phyloP scores from a whole-genome alignment of 2,329 filamentous ascomycete genomes.

The Penicillium sp. region DNA sequence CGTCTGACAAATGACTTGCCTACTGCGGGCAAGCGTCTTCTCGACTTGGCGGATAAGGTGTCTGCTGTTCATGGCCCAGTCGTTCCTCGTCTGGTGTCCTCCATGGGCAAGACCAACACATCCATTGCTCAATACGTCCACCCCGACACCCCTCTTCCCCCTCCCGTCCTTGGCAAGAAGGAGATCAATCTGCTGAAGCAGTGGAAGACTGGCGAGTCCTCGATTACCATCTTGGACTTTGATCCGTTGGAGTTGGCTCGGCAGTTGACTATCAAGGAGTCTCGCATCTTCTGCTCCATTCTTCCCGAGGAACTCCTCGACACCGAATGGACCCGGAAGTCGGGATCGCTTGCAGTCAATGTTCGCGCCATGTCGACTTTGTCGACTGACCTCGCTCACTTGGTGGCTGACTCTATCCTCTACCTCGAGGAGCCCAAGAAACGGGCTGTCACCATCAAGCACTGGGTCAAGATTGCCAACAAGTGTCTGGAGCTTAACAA shows the following conservation, averaged over 20 bases:
- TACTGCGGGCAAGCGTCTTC: conserved; percentile 74
- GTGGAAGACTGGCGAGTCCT: conserved; percentile 71
- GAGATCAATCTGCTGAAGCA: conserved; percentile 70
- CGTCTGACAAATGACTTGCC: conserved; percentile 70
- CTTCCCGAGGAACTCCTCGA: conserved; percentile 87
- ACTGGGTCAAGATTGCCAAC: conserved; percentile 94
- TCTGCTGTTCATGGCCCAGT: conserved; percentile 70
- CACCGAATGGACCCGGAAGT: conserved; percentile 91
- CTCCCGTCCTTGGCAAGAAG: conserved; percentile 70
- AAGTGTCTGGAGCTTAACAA: conserved; percentile 89
- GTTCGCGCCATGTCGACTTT: conserved; percentile 92
- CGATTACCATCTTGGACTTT: conserved; percentile 80
- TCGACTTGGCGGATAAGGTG: conserved; percentile 78
- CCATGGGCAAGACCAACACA: conserved; percentile 83
- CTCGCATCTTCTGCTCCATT: conserved; percentile 86
- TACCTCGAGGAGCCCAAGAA: conserved; percentile 89
- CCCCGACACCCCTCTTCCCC: conserved; percentile 69
- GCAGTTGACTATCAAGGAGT: conserved; percentile 90
- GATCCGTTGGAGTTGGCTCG: conserved; percentile 88
- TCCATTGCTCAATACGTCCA: conserved; percentile 70
- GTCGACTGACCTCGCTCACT: conserved; percentile 86
- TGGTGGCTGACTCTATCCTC: conserved; percentile 91
- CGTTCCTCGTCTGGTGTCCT: conserved; percentile 79
- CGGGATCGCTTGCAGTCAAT: conserved; percentile 75
- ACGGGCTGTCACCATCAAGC: conserved; percentile 85